Base-by-base conservation (phyloP, 108 stramenopile species). In the Ochromonas danica region DNA sequence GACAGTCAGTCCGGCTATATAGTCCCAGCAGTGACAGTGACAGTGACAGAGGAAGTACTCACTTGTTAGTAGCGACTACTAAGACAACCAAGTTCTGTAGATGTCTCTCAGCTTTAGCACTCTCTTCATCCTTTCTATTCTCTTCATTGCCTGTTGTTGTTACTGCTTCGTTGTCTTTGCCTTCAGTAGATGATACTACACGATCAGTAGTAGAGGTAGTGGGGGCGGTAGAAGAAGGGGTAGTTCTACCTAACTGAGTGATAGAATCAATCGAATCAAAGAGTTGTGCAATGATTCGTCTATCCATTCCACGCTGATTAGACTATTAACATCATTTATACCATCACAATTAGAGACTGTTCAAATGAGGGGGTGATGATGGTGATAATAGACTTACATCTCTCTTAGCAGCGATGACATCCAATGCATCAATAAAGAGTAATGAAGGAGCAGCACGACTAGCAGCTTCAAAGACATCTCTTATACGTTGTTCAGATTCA, bases 261-360 rank as follows among this genome's bases (percentile, higher is more conserved):
- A 80, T 86, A 78, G 71, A 87, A 85, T 98, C 98, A 89, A 99
- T 91, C 77, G 93, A 89, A 2, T 96, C 96, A 38, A 99, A 79
- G 38, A 99, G 81, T 83, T 98, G 96, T 2, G 97, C 96, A 3
- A 98, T 96, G 70, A 99, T 96, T 30, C 97, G 88, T 67, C 94
- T 93, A 82, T 99, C 97, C 96, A 98, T 98, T 0, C 94, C 93
- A n/a, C 88, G 71, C 25, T 81, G 71, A 39, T 60, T 61, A 25
- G 40, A 10, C 72, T 75, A 41, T 60, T 6, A n/a, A n/a, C n/a
- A n/a, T n/a, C n/a, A n/a, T n/a, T n/a, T n/a, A n/a, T n/a, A n/a
- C n/a, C n/a, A n/a, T 33, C 28, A 30, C 17, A 33, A 42, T 38
- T 67, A 6, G 35, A 67, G 25, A 31, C 17, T 14, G 25, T 36